Percentiles rank a stretch among this genome's conserved stretches.
Evolutionary conservation across 2,329 filamentous ascomycete species (phyloP).

Genomic region (Phaeosphaeriaceae sp.): DNA sequence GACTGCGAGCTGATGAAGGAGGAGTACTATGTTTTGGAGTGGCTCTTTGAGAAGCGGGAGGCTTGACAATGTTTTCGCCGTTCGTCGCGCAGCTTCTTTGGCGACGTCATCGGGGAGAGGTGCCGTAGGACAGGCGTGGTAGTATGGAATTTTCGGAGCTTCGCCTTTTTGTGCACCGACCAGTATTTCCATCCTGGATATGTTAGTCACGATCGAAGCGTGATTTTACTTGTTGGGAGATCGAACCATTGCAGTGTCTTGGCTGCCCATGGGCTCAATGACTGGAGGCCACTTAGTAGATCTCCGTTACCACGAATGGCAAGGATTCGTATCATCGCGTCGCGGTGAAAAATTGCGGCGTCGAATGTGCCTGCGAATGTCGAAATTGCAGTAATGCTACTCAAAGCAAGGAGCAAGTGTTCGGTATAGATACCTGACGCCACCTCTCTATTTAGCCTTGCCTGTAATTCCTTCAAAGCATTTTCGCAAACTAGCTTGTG

Average conservation of each 20-base stretch:
- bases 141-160: slow-evolving; percentile 20
- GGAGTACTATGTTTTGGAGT: slow-evolving; percentile 15
- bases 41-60: slow-evolving; percentile 17
- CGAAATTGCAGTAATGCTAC: slow-evolving; percentile 27
- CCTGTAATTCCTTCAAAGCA: slow-evolving; percentile 20
- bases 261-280: slow-evolving; percentile 13
- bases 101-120: slow-evolving; percentile 13
- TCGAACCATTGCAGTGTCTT: slow-evolving; percentile 27
- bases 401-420: slow-evolving; percentile 19
- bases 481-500: slow-evolving; percentile 14
- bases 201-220: not conserved
- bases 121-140: not conserved
- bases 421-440: slow-evolving; percentile 18
- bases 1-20: slow-evolving; percentile 20
- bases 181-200: slow-evolving; percentile 28
- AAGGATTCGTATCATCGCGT: slow-evolving; percentile 25
- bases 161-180: slow-evolving; percentile 23
- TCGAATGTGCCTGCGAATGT: slow-evolving; percentile 24
- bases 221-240: not conserved
- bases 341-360: slow-evolving; percentile 23
- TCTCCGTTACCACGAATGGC: slow-evolving; percentile 23
- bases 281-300: slow-evolving; percentile 16
- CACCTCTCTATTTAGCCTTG: slow-evolving; percentile 16
- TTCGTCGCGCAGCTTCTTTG: slow-evolving; percentile 13
- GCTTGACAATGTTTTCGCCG: slow-evolving; percentile 12